These are phyloP conservation scores for Eutypa lata DNA, from an alignment of 2,329 filamentous ascomycete genomes.

Conservation along the genomic window DNA sequence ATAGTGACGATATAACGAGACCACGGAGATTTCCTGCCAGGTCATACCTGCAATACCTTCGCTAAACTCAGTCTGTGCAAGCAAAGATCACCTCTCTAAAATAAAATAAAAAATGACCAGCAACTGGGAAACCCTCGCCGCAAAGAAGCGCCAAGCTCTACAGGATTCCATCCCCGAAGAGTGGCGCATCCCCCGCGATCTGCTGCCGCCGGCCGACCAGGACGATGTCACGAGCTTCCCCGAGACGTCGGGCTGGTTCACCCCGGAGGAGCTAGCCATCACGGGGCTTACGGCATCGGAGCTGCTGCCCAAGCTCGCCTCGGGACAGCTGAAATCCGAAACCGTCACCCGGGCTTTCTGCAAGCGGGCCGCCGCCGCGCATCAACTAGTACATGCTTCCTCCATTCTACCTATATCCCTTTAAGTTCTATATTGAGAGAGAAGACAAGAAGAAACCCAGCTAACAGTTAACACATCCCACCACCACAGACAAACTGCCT, in stretches of 20 bases:
- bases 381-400: constrained; percentile 30
- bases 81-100: not conserved
- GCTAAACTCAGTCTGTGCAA: not conserved
- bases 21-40: too few species aligned
- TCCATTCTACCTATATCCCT: too few species aligned
- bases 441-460: too few species aligned
- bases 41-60: not conserved
- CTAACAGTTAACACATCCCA: too few species aligned
- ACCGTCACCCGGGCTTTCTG: constrained; percentile 35
- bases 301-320: constrained; percentile 32
- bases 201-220: constrained; percentile 52
- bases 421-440: too few species aligned
- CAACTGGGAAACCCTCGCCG: constrained; percentile 39
- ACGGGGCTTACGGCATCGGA: constrained; percentile 31
- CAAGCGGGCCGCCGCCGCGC: constrained; percentile 35
- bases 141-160: constrained; percentile 41
- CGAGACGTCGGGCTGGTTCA: constrained; percentile 57
- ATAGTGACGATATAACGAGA: too few species aligned
- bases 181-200: constrained; percentile 51
- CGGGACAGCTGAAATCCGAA: constrained; percentile 34
- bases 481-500: constrained; percentile 51
- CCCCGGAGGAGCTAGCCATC: constrained; percentile 36
- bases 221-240: constrained; percentile 57
- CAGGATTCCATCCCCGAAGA: constrained; percentile 51
- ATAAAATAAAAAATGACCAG: constrained; percentile 15